Percentiles rank a stretch among this genome's conserved stretches.
Evolutionary conservation across 31 red algal species (phyloP).

Genomic region (Asparagopsis taxiformis): DNA sequence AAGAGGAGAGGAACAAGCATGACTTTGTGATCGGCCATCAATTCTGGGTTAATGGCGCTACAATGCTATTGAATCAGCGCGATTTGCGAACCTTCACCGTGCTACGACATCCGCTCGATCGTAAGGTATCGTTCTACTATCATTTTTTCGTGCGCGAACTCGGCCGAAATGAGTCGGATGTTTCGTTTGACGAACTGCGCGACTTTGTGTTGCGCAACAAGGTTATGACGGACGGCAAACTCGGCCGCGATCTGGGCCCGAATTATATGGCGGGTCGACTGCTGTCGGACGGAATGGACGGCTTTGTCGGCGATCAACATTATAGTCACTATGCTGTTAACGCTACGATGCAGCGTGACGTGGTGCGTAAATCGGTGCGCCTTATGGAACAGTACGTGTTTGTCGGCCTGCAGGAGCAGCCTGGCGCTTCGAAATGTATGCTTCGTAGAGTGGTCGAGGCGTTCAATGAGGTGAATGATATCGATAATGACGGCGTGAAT

Average conservation of each 20-base stretch:
- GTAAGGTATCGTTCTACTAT: constrained; percentile 70
- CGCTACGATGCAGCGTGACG: constrained; percentile 2
- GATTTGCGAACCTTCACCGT: constrained; percentile 68
- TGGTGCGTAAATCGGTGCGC: constrained; percentile 23
- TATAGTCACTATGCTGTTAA: constrained; percentile 28
- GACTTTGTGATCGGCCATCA: constrained; percentile 72
- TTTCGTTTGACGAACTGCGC: constrained; percentile 45
- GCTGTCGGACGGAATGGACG: constrained; percentile 46
- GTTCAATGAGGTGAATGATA: constrained; percentile 36
- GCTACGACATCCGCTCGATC: constrained; percentile 50
- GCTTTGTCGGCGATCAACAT: constrained; percentile 19
- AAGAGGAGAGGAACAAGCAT: constrained; percentile 34
- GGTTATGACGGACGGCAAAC: constrained; percentile 14
- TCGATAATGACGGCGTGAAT: constrained; percentile 16
- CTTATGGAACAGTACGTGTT: constrained; percentile 38
- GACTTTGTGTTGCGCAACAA: constrained; percentile 52
- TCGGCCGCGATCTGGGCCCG: constrained; percentile 60
- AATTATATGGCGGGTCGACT: constrained; percentile 67
- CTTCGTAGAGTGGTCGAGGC: constrained; percentile 31
- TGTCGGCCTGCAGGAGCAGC: constrained; percentile 47
- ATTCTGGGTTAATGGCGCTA: constrained; percentile 8
- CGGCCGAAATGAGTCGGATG: constrained; percentile 39
- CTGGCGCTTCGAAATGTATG: constrained; percentile 49
- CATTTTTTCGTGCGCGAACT: constrained; percentile 68
- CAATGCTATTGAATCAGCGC: constrained; percentile 11